Base-by-base conservation (phyloP, 176 grass and related monocot genomes). In the Calamus simplicifolius region DNA sequence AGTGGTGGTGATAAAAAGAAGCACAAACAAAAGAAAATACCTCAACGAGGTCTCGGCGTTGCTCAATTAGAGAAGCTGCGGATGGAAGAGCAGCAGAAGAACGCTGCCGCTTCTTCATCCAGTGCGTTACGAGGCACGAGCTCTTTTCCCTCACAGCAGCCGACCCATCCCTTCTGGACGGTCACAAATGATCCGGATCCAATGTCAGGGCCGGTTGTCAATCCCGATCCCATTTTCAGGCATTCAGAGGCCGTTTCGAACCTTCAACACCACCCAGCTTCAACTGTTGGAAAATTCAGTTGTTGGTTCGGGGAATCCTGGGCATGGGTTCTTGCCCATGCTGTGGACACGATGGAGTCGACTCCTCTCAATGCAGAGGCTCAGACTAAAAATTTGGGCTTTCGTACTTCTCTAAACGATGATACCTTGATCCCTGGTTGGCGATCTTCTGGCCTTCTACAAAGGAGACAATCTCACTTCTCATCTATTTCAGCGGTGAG, bases 11-110 rank as follows among this genome's bases (percentile, higher is more conserved):
- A 48, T 59, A 74, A 70, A 6, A 86, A 78, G 71, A 86, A 82
- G 75, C 86, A 66, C 67, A 85, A 85, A 51, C 31, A 65, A 27
- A 90, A 86, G 72, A 90, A 90, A 73, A 57, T 82, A 19, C 87
- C 87, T 29, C 87, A 90, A 75, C 78, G 87, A 6, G 87, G 87
- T 59, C 78, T 90, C 48, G 82, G 87, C n/a, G 87, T 90, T 15
- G 87, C 87, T 60, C 87, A 86, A 69, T 78, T 90, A 63, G 87
- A 90, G 87, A 90, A 81, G 71, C 76, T 90, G 49, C 82, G 87
- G 29, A 68, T 90, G 49, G 87, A 90, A 69, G 87, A 86, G 75
- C 87, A 86, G 82, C 75, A 85, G 53, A 90, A 90, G 63, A 72
- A 71, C 64, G 72, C 49, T 4, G 50, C 51, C 64, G 15, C 26